Evolutionary conservation across 805 yeast species (phyloP).

Genomic region (Metschnikowia rubicola): DNA sequence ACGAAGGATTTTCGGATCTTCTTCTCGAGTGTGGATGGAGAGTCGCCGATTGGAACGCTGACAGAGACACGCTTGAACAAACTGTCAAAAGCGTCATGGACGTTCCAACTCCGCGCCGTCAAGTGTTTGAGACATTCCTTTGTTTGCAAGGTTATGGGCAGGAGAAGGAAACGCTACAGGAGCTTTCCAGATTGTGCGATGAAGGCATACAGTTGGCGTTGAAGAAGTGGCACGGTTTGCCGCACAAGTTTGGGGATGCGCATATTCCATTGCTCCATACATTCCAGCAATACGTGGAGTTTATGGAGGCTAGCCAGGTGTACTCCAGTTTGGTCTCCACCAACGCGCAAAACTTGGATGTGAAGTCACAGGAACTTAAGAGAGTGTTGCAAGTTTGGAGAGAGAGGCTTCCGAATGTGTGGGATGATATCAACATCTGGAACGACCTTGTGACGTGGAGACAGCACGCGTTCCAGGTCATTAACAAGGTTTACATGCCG

Average conservation of each 20-base stretch:
- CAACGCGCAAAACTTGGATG: slow-evolving; percentile 86
- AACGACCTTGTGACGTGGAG: slow-evolving; percentile 98
- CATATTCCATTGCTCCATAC: slow-evolving; percentile 89
- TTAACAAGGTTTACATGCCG: slow-evolving; percentile 91
- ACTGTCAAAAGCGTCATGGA: slow-evolving; percentile 96
- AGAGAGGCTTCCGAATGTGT: slow-evolving; percentile 89
- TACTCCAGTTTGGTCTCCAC: slow-evolving; percentile 85
- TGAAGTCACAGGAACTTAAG: slow-evolving; percentile 89
- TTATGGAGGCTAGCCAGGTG: slow-evolving; percentile 94
- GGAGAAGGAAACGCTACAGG: slow-evolving; percentile 80
- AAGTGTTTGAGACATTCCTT: slow-evolving; percentile 90
- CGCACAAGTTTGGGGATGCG: slow-evolving; percentile 71
- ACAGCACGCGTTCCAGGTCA: slow-evolving; percentile 95
- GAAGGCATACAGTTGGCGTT: slow-evolving; percentile 93
- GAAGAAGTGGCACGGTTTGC: slow-evolving; percentile 90
- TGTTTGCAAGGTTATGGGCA: slow-evolving; percentile 92
- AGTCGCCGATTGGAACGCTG: slow-evolving; percentile 97
- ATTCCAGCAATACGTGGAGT: slow-evolving; percentile 95
- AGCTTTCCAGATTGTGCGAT: slow-evolving; percentile 82
- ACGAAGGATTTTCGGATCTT: slow-evolving; percentile 95
- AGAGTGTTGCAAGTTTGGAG: slow-evolving; percentile 97
- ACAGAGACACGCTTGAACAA: slow-evolving; percentile 89
- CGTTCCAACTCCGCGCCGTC: slow-evolving; percentile 96
- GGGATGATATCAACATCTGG: slow-evolving; percentile 99
- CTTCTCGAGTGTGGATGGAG: slow-evolving; percentile 99